phyloP scores from a whole-genome alignment of 345 rosid genomes.

The Reutealis trisperma region DNA sequence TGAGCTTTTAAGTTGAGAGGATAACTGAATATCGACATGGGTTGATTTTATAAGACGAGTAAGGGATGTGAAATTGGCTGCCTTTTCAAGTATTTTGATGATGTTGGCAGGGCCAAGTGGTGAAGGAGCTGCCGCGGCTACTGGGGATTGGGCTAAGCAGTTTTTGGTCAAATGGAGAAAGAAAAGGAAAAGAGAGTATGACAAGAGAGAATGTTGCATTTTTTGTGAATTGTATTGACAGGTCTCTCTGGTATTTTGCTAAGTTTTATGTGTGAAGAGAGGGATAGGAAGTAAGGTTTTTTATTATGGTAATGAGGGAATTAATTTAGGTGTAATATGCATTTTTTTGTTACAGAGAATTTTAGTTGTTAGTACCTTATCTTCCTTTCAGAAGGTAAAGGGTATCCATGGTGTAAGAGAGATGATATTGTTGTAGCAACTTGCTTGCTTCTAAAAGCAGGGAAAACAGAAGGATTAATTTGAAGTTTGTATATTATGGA shows the following conservation, averaged over 20 bases:
- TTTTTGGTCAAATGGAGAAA: slow-evolving; percentile 23
- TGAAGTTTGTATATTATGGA: neutral
- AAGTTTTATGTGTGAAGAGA: slow-evolving; percentile 7
- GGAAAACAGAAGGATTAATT: neutral
- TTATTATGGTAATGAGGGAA: neutral
- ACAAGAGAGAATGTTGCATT: slow-evolving; percentile 10
- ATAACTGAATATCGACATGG: slow-evolving; percentile 27
- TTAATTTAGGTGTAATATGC: neutral
- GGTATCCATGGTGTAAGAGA: neutral
- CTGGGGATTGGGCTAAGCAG: slow-evolving; percentile 1
- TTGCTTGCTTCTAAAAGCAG: slow-evolving; percentile 11
- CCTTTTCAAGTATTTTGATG: slow-evolving; percentile 23
- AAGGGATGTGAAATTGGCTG: slow-evolving; percentile 24
- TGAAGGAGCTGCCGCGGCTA: slow-evolving; percentile 17
- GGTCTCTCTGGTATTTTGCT: too few species aligned
- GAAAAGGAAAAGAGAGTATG: slow-evolving; percentile 21
- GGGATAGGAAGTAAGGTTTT: neutral
- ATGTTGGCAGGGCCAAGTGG: slow-evolving; percentile 28
- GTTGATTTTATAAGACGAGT: slow-evolving; percentile 27
- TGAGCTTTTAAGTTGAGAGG: slow-evolving; percentile 29
- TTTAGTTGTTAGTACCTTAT: neutral
- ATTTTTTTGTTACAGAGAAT: neutral
- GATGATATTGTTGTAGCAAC: neutral
- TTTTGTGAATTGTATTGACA: slow-evolving; percentile 6
- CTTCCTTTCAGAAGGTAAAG: neutral